Evolutionary conservation across 129 eudicot species (phyloP).

Genomic region (Artemisia tridentata): DNA sequence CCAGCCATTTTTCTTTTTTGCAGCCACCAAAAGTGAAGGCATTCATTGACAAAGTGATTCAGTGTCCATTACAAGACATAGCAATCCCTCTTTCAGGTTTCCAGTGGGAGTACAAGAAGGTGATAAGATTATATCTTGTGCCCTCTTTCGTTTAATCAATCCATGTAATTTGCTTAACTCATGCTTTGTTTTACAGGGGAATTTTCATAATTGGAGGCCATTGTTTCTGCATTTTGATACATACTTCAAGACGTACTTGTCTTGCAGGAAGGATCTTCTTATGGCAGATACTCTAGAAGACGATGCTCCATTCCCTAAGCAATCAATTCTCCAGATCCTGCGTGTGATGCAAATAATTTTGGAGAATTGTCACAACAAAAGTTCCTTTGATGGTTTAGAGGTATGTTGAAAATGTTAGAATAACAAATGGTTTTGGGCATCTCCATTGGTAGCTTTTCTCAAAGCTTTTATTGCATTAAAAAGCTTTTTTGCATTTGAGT

Average conservation of each 20-base stretch:
- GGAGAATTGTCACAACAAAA: conserved; percentile 87
- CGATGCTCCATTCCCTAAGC: conserved; percentile 67
- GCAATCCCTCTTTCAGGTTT: conserved; percentile 94
- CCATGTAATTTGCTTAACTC: conserved; percentile 14
- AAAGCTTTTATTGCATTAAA: not conserved
- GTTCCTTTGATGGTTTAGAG: conserved; percentile 88
- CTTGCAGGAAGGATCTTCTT: conserved; percentile 78
- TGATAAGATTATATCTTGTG: conserved; percentile 24
- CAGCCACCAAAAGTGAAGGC: conserved; percentile 90
- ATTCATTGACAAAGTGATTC: conserved; percentile 86
- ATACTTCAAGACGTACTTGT: conserved; percentile 78
- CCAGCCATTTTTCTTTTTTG: conserved; percentile 2
- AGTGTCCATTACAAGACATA: conserved; percentile 89
- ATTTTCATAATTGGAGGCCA: conserved; percentile 98
- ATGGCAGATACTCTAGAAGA: conserved; percentile 63
- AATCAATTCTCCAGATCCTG: conserved; percentile 76
- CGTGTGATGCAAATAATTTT: conserved; percentile 93
- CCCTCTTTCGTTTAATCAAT: not conserved
- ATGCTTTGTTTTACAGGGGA: conserved; percentile 64
- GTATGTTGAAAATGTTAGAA: conserved; percentile 41
- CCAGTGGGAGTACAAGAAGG: conserved; percentile 96
- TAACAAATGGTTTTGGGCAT: not conserved
- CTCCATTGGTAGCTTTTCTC: not conserved
- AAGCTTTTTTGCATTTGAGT: too few species aligned
- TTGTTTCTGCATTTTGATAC: conserved; percentile 91